A percentile compares a stretch with the other conserved stretches of the same genome.
phyloP scores from a whole-genome alignment of 257 asterid species.

The Solanum sitiens region DNA sequence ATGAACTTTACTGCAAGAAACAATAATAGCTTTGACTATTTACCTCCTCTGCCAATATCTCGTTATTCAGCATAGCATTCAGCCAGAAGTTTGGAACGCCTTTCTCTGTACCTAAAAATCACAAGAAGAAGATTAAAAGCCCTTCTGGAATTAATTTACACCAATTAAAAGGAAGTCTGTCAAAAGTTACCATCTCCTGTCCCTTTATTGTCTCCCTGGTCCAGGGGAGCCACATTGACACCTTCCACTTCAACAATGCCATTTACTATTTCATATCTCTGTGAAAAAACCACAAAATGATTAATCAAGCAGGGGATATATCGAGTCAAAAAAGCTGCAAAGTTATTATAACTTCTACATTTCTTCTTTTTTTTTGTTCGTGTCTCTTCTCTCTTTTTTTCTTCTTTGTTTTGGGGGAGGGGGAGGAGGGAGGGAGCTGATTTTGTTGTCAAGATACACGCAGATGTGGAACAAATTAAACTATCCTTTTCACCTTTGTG shows the following conservation, averaged over 20 bases:
- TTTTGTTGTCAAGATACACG: neutral
- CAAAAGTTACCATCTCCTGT: conserved; percentile 31
- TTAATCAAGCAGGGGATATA: neutral
- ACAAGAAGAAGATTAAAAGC: neutral
- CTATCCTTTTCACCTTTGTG: conserved; percentile 24
- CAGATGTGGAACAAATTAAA: neutral
- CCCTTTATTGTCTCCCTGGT: conserved; percentile 28
- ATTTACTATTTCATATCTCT: conserved; percentile 74
- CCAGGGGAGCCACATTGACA: conserved; percentile 21
- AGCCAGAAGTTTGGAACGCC: conserved; percentile 87
- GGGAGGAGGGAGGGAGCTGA: neutral
- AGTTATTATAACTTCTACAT: neutral
- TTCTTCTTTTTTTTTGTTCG: neutral
- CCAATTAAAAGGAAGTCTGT: neutral
- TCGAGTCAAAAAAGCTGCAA: neutral
- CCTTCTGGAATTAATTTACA: neutral
- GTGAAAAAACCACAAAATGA: conserved; percentile 1
- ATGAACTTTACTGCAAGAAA: neutral
- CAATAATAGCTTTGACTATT: neutral
- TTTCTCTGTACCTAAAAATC: conserved; percentile 36
- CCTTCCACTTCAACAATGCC: conserved; percentile 75
- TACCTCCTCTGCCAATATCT: conserved; percentile 64
- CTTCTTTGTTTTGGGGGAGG: neutral
- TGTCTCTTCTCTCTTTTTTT: neutral
- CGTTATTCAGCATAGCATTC: conserved; percentile 62